A percentile compares a stretch with the other conserved stretches of the same genome.
Evolutionary conservation across 116 monocot species (phyloP).

Genomic region (Posidonia oceanica): DNA sequence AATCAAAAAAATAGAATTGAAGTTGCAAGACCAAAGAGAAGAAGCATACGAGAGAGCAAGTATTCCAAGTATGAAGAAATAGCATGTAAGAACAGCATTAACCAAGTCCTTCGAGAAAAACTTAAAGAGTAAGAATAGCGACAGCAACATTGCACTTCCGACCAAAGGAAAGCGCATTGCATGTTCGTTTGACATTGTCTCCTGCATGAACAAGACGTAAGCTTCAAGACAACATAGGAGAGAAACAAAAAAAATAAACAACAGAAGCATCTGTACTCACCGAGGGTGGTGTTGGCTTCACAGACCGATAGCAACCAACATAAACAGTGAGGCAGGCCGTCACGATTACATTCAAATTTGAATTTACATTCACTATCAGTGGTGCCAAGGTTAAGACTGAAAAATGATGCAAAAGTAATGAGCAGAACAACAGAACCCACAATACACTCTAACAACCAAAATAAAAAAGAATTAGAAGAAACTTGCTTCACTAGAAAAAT

Average conservation of each 20-base stretch:
- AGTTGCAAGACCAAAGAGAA: neutral
- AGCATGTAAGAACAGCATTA: conserved; percentile 89
- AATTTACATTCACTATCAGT: conserved; percentile 58
- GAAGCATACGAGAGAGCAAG: conserved; percentile 73
- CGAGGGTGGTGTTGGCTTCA: conserved; percentile 87
- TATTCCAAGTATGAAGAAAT: conserved; percentile 97
- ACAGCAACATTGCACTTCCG: conserved; percentile 97
- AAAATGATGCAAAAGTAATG: neutral
- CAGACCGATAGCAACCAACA: conserved; percentile 91
- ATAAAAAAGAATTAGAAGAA: too few species aligned
- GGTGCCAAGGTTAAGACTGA: conserved; percentile 75
- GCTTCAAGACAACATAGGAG: neutral
- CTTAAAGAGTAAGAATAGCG: conserved; percentile 94
- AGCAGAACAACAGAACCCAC: too few species aligned
- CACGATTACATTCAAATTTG: conserved; percentile 90
- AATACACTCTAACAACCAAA: too few species aligned
- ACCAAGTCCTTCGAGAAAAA: conserved; percentile 94
- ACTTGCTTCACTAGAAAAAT: too few species aligned
- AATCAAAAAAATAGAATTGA: neutral
- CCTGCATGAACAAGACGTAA: conserved; percentile 36
- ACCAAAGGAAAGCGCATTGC: conserved; percentile 96
- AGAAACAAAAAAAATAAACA: neutral
- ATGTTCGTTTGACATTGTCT: conserved; percentile 97
- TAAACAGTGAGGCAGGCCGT: conserved; percentile 91
- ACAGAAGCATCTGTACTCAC: conserved; percentile 20